Conservation (phyloP, 2,329 filamentous ascomycete species). For the Diplodia sapinea region DNA sequence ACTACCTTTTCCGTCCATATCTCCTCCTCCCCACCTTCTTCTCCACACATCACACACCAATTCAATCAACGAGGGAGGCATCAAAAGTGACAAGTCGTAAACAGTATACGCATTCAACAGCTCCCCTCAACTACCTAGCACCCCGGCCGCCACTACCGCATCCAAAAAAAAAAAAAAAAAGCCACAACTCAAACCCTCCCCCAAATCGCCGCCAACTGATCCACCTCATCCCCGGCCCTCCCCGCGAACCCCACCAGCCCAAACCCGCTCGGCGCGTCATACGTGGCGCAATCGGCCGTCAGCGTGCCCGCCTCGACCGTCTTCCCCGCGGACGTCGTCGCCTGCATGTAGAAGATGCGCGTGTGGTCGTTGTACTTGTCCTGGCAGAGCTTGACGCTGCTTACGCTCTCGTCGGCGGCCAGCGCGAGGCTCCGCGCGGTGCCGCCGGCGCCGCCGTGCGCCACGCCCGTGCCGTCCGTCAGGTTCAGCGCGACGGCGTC, state of each 20-base stretch:
- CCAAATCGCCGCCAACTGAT: constrained; percentile 55
- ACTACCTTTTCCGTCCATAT: no score
- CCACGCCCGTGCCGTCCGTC: constrained; percentile 55
- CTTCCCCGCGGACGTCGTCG: constrained; percentile 59
- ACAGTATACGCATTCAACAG: no score
- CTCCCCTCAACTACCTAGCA: no score
- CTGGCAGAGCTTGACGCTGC: constrained; percentile 57
- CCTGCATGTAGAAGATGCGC: constrained; percentile 62
- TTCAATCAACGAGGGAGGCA: no score
- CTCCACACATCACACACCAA: no score
- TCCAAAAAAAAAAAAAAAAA: no score
- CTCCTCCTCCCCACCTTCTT: no score
- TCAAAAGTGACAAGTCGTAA: no score
- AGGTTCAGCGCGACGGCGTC: constrained; percentile 59
- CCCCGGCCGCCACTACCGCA: no score
- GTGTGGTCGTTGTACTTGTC: constrained; percentile 54
- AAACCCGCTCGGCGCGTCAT: constrained; percentile 56
- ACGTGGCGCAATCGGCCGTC: constrained; percentile 57
- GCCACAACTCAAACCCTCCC: background rate
- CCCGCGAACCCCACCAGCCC: constrained; percentile 62
- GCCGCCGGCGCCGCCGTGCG: constrained; percentile 63
- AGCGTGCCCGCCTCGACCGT: constrained; percentile 53
- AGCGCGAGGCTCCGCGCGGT: constrained; percentile 52
- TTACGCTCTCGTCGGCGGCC: constrained; percentile 57
- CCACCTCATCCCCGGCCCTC: constrained; percentile 61